Base-by-base conservation (phyloP, 2,329 filamentous ascomycete genomes). In the Talaromyces albobiverticillius region DNA sequence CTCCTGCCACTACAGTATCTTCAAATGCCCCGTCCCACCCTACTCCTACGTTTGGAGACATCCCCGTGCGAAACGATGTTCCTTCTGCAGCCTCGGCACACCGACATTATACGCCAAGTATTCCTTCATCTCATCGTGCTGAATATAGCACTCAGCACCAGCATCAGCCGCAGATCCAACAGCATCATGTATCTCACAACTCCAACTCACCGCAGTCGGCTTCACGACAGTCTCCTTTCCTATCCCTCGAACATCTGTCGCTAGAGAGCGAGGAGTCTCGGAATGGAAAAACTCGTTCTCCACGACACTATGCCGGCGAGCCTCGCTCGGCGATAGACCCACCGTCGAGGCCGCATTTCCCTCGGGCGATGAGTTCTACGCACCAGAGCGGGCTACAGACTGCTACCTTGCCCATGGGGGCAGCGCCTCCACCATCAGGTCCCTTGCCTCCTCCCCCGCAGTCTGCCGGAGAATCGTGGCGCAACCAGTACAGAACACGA, bases 31-130 rank as follows among this genome's bases (percentile, higher is more conserved):
- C 54, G n/a, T 49, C 52, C 11, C 71, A 79, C 54, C 75, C 76
- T 59, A 88, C 85, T 16, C 86, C 87, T 29, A 88, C 85, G 10
- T 88, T 86, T 51, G 86, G 85, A 55, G 85, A 90, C 62, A 89
- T 90, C 56, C 85, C 85, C 36, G 83, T 89, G 57, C 34, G 43
- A 18, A 47, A 55, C 10, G 71, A 73, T 56, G 65, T 70, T 25
- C 66, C 67, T 46, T 67, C n/a, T n/a, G n/a, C n/a, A n/a, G n/a
- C n/a, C n/a, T n/a, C 65, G 62, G 62, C 61, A 59, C 64, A 51
- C 62, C 61, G 60, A 42, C 57, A 60, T 41, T 57, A 55, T 32
- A 46, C 43, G 29, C 49, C 48, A 20, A 29, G 46, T n/a, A 36
- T 32, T 16, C 5, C 48, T 18, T 29, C 53, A 6, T 14, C 48